Base-by-base conservation (phyloP, 805 yeast species). In the Lipomyces orientalis region DNA sequence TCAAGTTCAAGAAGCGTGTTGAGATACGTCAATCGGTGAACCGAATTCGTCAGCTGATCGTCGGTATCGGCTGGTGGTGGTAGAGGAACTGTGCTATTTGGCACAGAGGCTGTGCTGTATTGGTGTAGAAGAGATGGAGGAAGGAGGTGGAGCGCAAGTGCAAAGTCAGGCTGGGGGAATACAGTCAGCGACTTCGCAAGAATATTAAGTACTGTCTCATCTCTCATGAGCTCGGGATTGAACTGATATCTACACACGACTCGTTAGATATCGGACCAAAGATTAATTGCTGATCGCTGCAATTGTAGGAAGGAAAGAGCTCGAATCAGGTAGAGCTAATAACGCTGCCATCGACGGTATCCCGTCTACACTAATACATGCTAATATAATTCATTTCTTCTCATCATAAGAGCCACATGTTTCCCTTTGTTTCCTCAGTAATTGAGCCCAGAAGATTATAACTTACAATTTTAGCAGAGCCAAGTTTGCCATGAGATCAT, bases 381-480 rank as follows among this genome's bases (percentile, higher is more conserved):
- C 69, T 60, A 62, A 58, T 62, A 64, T 56, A 58, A 66, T 62
- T 56, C 60, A 14, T 22, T 58, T 66, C 29, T 43, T 64, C 60
- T 65, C 71, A 67, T 67, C 68, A 67, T 65, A 10, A 22, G 10
- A 10, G 29, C 37, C 57, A 12, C n/a, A 3, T 1, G 29, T 25
- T 29, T 16, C 16, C 62, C 16, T 10, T 22, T 31, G 4, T 34
- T n/a, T 5, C 9, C 25, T 2, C 57, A 59, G 14, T 46, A 29
- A 16, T 58, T 33, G 19, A 29, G 14, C 39, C 29, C 31, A 9
- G n/a, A 49, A n/a, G 49, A 49, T 8, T 4, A 54, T 31, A 4
- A 54, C 74, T 34, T 51, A 83, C 60, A 84, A 76, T 65, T 83
- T 83, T 68, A 83, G 75, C 29, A 83, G 76, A 0, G 86, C 86